Conservation (phyloP, 106 monocot species). For the Hemerocallis citrina region DNA sequence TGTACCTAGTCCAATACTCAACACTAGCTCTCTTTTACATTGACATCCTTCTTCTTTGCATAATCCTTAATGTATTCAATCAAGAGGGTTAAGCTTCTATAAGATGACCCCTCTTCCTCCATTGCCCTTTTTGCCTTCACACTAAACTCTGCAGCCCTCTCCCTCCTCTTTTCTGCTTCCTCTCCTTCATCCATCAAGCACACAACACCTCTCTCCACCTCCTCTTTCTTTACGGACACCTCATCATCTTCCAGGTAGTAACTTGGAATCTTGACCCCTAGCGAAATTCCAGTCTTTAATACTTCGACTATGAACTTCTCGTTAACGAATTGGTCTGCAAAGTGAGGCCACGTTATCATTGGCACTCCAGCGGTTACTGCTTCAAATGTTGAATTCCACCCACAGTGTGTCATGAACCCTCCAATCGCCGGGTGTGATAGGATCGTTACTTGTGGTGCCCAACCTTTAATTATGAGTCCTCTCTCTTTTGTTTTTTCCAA, state of each 20-base stretch:
- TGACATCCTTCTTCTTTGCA: too few species aligned
- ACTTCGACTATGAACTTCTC: neutral
- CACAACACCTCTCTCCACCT: slow-evolving; percentile 18
- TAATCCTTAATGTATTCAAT: too few species aligned
- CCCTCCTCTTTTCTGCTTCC: too few species aligned
- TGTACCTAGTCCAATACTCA: too few species aligned
- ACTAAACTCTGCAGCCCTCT: too few species aligned
- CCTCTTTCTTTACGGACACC: neutral
- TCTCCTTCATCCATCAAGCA: too few species aligned
- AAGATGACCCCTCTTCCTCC: too few species aligned
- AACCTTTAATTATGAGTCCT: neutral
- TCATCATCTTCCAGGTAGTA: neutral
- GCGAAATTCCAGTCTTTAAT: neutral
- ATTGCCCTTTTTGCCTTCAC: too few species aligned
- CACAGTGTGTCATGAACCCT: slow-evolving; percentile 4
- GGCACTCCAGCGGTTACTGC: neutral
- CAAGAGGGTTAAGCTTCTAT: too few species aligned
- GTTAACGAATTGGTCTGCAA: slow-evolving; percentile 3
- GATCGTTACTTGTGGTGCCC: neutral
- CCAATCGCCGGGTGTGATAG: neutral
- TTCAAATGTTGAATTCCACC: neutral
- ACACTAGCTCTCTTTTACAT: too few species aligned
- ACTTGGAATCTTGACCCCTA: neutral
- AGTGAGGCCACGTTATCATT: neutral
- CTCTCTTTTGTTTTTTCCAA: neutral